phyloP scores from a whole-genome alignment of 192 early-diverging fungal species.

The Neocallimastix lanati region DNA sequence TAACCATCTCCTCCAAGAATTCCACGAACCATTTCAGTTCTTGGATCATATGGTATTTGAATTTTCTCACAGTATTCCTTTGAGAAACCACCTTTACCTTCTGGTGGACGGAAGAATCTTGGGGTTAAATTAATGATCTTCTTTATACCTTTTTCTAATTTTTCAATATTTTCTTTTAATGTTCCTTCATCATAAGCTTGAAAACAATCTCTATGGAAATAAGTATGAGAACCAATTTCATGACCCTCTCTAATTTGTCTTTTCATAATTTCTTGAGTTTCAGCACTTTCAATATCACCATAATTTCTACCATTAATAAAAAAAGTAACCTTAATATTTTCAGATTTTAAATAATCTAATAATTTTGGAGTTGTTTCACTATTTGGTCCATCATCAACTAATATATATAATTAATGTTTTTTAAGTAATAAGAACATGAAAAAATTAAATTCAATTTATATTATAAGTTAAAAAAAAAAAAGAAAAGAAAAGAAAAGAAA shows the following conservation, averaged over 20 bases:
- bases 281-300: neutral
- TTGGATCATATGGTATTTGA: neutral
- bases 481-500: too few species aligned
- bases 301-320: neutral
- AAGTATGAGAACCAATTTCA: neutral
- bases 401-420: too few species aligned
- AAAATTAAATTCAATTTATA: too few species aligned
- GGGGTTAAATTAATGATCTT: neutral
- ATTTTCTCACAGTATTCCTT: neutral
- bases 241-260: neutral
- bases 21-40: neutral
- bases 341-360: neutral
- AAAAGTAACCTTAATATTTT: neutral
- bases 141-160: neutral
- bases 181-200: neutral
- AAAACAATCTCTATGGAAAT: neutral
- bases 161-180: neutral
- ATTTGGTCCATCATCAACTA: neutral
- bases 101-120: neutral
- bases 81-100: neutral
- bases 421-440: too few species aligned
- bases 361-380: neutral
- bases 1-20: neutral
- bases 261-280: neutral
- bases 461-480: too few species aligned